Evolutionary conservation across 306 rosid species (phyloP), one percentile per base, ranked within the genome.

Genomic region (Malus asiatica): DNA sequence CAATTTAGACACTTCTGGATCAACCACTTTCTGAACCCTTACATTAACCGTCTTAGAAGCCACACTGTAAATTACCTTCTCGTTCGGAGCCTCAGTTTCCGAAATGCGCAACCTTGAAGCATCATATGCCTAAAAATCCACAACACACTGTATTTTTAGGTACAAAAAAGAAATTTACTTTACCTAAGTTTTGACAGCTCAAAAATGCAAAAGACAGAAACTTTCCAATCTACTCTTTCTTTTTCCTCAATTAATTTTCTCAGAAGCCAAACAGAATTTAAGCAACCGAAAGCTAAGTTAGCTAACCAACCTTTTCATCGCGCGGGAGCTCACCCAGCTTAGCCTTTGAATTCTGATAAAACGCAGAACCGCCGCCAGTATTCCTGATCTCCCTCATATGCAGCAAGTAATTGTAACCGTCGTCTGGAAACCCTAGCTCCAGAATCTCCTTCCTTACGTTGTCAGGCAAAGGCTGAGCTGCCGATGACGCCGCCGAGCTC

Each of bases 391-490:
- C 95, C 76, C 96, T 76, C 88, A 95, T 45, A 70, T 92, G 99
- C 27, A 7, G 70, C 77, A 95, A 82, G 84, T 95, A 95, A 80
- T 95, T 92, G 71, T 92, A 95, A 59, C 99, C 97, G 66, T 95
- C 99, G 48, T 92, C 97, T 0, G 99, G 99, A 81, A 89, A 89
- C 63, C 99, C 97, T 19, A 95, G 87, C 48, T 86, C 97, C 71
- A 95, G 76, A 85, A 92, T 90, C 83, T 95, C 91, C 79, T 29
- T 90, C 79, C 97, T 86, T 42, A 84, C 67, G 18, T 84, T 61
- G n/a, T 90, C 92, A 4, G 97, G 82, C 79, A 95, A 81, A 0
- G 84, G 8, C 38, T 33, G 76, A 18, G 44, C 73, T 78, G 29
- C 65, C 20, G 63, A 66, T 16, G 46, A 57, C 40, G 55, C 18